A percentile compares a stretch with the other conserved stretches of the same genome.
phyloP scores from a whole-genome alignment of 2,329 filamentous ascomycete species.

The Trichoderma gracile region DNA sequence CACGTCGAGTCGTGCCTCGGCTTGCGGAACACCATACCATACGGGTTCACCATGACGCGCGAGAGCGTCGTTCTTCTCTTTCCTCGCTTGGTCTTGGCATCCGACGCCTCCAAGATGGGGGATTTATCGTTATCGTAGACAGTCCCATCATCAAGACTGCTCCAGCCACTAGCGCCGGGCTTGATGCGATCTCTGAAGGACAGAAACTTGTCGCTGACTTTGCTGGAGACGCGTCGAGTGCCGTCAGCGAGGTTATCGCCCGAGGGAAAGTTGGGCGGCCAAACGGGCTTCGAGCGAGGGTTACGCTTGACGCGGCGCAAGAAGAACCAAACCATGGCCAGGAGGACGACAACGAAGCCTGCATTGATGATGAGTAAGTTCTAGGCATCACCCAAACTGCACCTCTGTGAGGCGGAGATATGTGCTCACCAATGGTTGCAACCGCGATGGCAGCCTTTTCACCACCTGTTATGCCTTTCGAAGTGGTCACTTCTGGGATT shows the following conservation, averaged over 20 bases:
- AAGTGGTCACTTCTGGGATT: not conserved
- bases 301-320: constrained; percentile 39
- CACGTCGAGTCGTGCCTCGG: constrained; percentile 7
- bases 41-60: constrained; percentile 20
- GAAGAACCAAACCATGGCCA: constrained; percentile 48
- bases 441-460: constrained; percentile 31
- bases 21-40: constrained; percentile 20
- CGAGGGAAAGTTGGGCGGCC: constrained; percentile 5
- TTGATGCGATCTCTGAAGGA: constrained; percentile 35
- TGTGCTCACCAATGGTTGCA: constrained; percentile 29
- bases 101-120: not conserved
- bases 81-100: not conserved
- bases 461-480: not conserved
- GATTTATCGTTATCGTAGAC: not conserved
- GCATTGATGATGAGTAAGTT: not conserved
- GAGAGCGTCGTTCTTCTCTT: not conserved
- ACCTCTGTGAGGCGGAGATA: not conserved
- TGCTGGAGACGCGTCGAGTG: constrained; percentile 7
- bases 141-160: constrained; percentile 35
- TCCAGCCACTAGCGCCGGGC: constrained; percentile 31
- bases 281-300: constrained; percentile 11
- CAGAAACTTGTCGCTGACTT: constrained; percentile 32
- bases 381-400: not conserved
- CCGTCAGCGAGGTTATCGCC: not conserved
- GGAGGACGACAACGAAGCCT: constrained; percentile 48